phyloP scores from a whole-genome alignment of 2,329 filamentous ascomycete genomes.

The Penicillium psychrosexuale region DNA sequence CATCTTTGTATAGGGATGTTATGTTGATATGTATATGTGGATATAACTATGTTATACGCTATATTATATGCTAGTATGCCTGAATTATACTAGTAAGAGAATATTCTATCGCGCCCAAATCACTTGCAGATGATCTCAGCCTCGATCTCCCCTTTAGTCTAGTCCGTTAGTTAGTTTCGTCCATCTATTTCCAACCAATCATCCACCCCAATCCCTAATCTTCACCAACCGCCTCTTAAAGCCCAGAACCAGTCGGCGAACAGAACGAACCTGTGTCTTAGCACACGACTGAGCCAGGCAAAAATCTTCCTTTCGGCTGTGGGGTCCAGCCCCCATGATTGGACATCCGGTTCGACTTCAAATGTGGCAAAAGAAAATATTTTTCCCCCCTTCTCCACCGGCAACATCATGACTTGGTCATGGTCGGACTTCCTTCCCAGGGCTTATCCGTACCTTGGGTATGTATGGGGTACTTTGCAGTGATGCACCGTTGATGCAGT shows the following conservation, averaged over 20 bases:
- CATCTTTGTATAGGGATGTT: not conserved
- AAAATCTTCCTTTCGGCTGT: constrained; percentile 11
- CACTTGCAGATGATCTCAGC: constrained; percentile 4
- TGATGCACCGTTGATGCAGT: not conserved
- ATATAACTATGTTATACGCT: no score
- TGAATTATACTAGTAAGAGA: no score
- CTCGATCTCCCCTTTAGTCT: not conserved
- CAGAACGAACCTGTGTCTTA: constrained; percentile 13
- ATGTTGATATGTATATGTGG: no score
- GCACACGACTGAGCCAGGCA: constrained; percentile 14
- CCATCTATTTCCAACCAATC: constrained; percentile 17
- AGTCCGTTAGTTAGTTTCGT: constrained; percentile 4
- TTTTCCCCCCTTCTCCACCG: not conserved
- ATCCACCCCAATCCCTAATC: constrained; percentile 5
- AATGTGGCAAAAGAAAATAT: constrained; percentile 12
- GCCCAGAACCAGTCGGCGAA: constrained; percentile 15
- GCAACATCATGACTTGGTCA: constrained; percentile 1
- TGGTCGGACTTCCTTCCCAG: not conserved
- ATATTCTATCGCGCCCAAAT: not conserved
- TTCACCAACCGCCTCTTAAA: constrained; percentile 3
- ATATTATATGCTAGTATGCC: no score
- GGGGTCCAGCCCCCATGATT: not conserved
- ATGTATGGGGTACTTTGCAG: not conserved
- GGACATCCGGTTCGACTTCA: not conserved
- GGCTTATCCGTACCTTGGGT: not conserved